Conservation (phyloP, 148 eudicot genomes). For the Heliosperma pusillum region DNA sequence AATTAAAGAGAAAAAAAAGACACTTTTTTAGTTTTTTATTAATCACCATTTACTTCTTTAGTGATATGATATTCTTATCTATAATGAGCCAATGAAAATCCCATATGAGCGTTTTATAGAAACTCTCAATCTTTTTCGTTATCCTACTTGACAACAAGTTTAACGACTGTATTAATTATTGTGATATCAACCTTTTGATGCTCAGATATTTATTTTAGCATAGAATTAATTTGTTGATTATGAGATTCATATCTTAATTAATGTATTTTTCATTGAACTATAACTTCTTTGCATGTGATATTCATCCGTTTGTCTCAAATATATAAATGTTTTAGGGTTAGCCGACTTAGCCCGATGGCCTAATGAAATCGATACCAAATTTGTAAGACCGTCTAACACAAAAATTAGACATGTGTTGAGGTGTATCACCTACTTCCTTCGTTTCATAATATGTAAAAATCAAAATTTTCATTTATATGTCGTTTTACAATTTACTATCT, state of each 20-base stretch:
- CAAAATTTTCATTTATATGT: too few species aligned
- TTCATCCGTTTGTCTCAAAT: too few species aligned
- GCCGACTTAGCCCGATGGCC: too few species aligned
- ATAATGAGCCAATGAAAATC: not conserved
- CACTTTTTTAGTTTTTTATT: too few species aligned
- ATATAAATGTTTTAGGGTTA: too few species aligned
- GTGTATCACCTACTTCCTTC: too few species aligned
- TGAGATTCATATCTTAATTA: not conserved
- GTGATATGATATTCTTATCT: slow-evolving; percentile 3
- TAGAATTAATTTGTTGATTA: too few species aligned
- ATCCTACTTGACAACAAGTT: not conserved
- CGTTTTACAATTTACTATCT: too few species aligned
- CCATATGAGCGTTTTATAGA: not conserved
- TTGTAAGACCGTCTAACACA: not conserved
- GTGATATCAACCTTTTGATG: not conserved
- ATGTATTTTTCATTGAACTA: not conserved
- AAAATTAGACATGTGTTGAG: not conserved
- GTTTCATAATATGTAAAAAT: too few species aligned
- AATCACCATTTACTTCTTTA: too few species aligned
- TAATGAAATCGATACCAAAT: too few species aligned
- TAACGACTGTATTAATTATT: not conserved
- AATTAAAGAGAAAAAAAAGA: too few species aligned
- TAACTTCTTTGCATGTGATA: not conserved
- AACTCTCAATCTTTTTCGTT: not conserved
- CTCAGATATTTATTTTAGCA: not conserved